A percentile compares a stretch with the other conserved stretches of the same genome.
These are phyloP conservation scores for Sonneratia caseolaris DNA, from an alignment of 345 rosid species.

Conservation along the genomic window DNA sequence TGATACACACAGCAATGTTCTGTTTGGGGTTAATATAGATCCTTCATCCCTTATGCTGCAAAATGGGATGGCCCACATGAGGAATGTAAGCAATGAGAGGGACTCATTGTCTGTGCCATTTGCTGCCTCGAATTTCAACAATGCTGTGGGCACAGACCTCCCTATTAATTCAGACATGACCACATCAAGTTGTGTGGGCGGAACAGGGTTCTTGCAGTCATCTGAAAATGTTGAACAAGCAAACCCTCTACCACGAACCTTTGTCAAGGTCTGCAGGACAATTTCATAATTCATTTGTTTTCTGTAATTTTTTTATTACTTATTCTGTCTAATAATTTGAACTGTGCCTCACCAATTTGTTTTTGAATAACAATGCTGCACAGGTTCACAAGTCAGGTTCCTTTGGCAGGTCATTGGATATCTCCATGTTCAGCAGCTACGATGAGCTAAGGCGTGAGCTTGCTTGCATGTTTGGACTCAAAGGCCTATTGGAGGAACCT, in stretches of 20 bases:
- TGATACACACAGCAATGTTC: constrained; percentile 33
- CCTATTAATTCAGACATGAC: constrained; percentile 34
- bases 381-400: constrained; percentile 39
- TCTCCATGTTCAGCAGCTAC: constrained; percentile 41
- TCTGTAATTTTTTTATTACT: not conserved
- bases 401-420: constrained; percentile 43
- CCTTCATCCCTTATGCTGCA: constrained; percentile 33
- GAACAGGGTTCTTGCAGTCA: constrained; percentile 43
- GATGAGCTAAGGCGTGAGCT: constrained; percentile 42
- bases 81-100: constrained; percentile 26
- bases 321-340: not conserved
- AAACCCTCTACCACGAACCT: constrained; percentile 33
- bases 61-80: constrained; percentile 29
- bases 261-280: constrained; percentile 31
- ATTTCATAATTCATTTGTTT: not conserved
- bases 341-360: not conserved
- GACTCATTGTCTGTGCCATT: constrained; percentile 25
- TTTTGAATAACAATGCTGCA: not conserved
- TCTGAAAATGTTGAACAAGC: constrained; percentile 40
- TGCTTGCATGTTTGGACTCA: constrained; percentile 37
- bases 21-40: constrained; percentile 42
- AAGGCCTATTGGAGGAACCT: constrained; percentile 48
- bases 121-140: constrained; percentile 25
- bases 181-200: constrained; percentile 43
- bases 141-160: constrained; percentile 25